phyloP scores from a whole-genome alignment of 768 basidiomycete species.

The Pluteus cervinus region DNA sequence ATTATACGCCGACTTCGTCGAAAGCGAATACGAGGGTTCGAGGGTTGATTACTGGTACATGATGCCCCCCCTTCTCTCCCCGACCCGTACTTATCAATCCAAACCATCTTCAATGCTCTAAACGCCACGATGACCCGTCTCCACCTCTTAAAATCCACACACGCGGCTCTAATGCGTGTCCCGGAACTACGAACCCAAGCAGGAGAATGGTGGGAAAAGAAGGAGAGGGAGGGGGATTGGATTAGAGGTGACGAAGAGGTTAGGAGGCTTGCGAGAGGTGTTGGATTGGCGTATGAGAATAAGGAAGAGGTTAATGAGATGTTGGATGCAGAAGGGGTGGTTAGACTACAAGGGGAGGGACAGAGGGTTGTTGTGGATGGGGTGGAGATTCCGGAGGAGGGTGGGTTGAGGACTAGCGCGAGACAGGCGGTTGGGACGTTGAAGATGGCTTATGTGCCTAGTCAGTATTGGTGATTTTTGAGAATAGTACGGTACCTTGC shows the following conservation, averaged over 20 bases:
- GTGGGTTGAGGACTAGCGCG: slow-evolving; percentile 25
- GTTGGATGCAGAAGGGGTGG: slow-evolving; percentile 3
- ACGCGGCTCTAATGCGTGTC: slow-evolving; percentile 50
- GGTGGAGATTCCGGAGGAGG: slow-evolving; percentile 15
- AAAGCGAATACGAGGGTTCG: too few species aligned
- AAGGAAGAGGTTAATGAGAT: slow-evolving; percentile 18
- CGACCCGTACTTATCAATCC: slow-evolving; percentile 14
- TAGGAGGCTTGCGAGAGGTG: slow-evolving; percentile 34
- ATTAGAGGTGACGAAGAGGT: slow-evolving; percentile 44
- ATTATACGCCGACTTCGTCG: slow-evolving; percentile 1
- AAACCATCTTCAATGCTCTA: slow-evolving; percentile 26
- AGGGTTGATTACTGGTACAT: too few species aligned
- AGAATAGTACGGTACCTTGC: too few species aligned
- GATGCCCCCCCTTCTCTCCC: slow-evolving; percentile 18
- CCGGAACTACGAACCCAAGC: slow-evolving; percentile 42
- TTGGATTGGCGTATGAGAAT: slow-evolving; percentile 38
- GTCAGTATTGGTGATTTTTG: slow-evolving; percentile 27
- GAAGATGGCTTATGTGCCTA: slow-evolving; percentile 22
- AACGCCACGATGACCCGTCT: slow-evolving; percentile 36
- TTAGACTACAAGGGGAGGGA: slow-evolving; percentile 15
- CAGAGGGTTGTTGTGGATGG: slow-evolving; percentile 4
- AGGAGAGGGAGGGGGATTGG: slow-evolving; percentile 45
- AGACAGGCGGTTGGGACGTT: slow-evolving; percentile 24
- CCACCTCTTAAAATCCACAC: slow-evolving; percentile 49
- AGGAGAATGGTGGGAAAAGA: slow-evolving; percentile 48